Base-by-base conservation (phyloP, 2,329 filamentous ascomycete species). In the Penicillium frequentans region DNA sequence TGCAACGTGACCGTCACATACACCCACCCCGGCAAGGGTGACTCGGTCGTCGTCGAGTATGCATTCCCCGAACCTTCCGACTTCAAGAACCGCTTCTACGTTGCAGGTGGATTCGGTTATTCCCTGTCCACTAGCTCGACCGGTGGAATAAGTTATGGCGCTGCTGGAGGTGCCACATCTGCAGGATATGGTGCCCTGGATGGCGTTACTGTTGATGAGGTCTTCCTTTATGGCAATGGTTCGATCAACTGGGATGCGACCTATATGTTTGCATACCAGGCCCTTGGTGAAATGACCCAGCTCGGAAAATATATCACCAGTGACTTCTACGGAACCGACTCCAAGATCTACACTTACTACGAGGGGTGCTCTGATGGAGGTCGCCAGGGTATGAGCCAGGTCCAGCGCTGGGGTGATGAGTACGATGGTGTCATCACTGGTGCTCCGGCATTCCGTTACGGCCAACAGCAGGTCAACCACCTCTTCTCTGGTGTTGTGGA, bases 361-460 rank as follows among this genome's bases (percentile, higher is more conserved):
- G 76, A 82, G 60, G 82, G 81, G 3, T 84, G 82, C 67, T 83
- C 81, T 13, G 81, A 84, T 52, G 82, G 82, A 23, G 82, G 81
- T 1, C 75, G 81, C 43, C 78, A 83, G 68, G 81, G 79, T 21
- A 77, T 77, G 75, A 77, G 73, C 54, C 81, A 83, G 65, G 71
- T 81, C 1, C 82, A 84, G 66, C 78, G 81, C 16, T 84, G 76
- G 62, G 68, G 66, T 10, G 78, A 77, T 9, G 75, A 79, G 48
- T 82, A 75, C 54, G 80, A 82, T 50, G 79, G 80, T 33, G 77
- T 70, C 10, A 70, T 79, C 42, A 71, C 71, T 2, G 80, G 79
- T 49, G 79, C 81, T 1, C 79, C 79, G 3, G 79, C 79, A 16
- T 79, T 80, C 66, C 74, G 77, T 14, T 77, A 73, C 55, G 72